A percentile compares a stretch with the other conserved stretches of the same genome.
These are phyloP conservation scores for Leccinum subrobustum DNA, from an alignment of 1,284 basidiomycete genomes.

Conservation along the genomic window DNA sequence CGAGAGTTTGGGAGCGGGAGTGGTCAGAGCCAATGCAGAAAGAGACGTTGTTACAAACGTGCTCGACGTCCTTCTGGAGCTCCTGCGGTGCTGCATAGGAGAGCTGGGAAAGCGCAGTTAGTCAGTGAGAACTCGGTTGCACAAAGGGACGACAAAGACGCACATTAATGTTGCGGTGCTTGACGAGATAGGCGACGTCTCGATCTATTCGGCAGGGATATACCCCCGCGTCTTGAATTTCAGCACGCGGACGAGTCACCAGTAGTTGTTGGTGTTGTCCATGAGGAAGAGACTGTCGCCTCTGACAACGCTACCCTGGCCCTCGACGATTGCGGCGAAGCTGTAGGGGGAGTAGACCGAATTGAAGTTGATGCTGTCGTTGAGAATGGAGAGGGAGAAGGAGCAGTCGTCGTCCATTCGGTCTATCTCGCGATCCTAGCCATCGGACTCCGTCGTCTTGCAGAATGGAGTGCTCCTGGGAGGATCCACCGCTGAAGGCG, in stretches of 20 bases:
- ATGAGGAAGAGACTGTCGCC: slow-evolving; percentile 92
- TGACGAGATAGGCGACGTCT: slow-evolving; percentile 96
- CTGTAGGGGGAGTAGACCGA: slow-evolving; percentile 89
- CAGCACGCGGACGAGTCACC: slow-evolving; percentile 96
- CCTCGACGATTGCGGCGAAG: slow-evolving; percentile 94
- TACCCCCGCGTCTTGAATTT: slow-evolving; percentile 98
- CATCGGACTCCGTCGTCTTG: slow-evolving; percentile 69
- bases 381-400: slow-evolving; percentile 82
- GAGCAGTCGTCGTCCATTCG: slow-evolving; percentile 71
- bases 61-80: slow-evolving; percentile 53
- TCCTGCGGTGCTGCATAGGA: slow-evolving; percentile 75
- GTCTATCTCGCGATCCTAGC: slow-evolving; percentile 60
- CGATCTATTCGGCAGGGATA: slow-evolving; percentile 99
- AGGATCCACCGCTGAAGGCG: slow-evolving; percentile 35
- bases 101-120: slow-evolving; percentile 43
- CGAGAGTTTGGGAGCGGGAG: slow-evolving; percentile 48
- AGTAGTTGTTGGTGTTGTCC: slow-evolving; percentile 96
- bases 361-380: slow-evolving; percentile 89
- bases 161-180: slow-evolving; percentile 96
- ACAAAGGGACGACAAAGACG: slow-evolving; percentile 33
- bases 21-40: slow-evolving; percentile 45
- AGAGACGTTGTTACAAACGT: slow-evolving; percentile 49
- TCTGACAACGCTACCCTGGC: slow-evolving; percentile 95
- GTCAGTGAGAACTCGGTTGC: background rate
- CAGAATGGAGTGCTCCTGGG: slow-evolving; percentile 73